phyloP scores from a whole-genome alignment of 805 yeast species.

The Hanseniaspora jakobsenii region DNA sequence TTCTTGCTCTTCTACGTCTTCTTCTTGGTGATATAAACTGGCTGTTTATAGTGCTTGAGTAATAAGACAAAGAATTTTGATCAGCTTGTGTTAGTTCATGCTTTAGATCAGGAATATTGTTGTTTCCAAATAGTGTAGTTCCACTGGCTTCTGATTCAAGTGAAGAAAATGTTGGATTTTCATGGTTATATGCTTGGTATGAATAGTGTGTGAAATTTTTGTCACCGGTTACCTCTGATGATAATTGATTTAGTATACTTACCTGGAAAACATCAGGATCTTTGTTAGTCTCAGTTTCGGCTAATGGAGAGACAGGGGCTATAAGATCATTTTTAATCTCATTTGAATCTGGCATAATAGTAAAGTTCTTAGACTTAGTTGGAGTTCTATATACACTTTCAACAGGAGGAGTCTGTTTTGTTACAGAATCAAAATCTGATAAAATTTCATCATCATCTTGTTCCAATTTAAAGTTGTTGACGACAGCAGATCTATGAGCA shows the following conservation, averaged over 20 bases:
- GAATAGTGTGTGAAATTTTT: no score
- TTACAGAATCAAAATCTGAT: neutral
- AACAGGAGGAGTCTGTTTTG: neutral
- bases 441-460: constrained; percentile 18
- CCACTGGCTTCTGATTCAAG: no score
- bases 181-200: no score
- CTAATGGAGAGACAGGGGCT: no score
- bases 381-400: constrained; percentile 2
- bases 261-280: no score
- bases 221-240: no score
- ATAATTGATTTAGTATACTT: no score
- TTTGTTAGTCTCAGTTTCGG: no score
- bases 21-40: constrained; percentile 24
- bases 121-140: neutral
- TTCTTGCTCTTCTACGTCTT: constrained; percentile 14
- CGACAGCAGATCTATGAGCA: constrained; percentile 22
- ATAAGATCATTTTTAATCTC: no score
- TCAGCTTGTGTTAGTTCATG: neutral
- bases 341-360: no score
- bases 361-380: no score
- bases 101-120: constrained; percentile 3
- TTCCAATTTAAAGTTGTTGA: constrained; percentile 16
- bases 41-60: constrained; percentile 26
- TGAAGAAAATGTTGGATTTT: no score
- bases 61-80: constrained; percentile 22